phyloP scores from a whole-genome alignment of 164 flowering plant genomes.

The Vitis rupestris region DNA sequence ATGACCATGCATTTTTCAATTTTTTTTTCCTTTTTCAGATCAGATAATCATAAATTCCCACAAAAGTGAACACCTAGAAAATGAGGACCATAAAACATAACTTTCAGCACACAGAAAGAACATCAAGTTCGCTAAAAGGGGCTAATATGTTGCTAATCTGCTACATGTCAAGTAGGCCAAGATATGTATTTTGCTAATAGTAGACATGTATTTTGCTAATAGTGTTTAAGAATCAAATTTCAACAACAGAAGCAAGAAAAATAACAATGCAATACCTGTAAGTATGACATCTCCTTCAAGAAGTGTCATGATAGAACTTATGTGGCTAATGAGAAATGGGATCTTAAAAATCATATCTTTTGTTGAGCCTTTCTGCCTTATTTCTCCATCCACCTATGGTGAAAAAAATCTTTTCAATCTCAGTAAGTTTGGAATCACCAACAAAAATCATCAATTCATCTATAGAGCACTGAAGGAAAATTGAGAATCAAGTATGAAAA shows the following conservation, averaged over 20 bases:
- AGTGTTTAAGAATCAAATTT: neutral
- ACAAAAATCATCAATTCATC: neutral
- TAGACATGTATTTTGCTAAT: too few species aligned
- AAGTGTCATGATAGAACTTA: slow-evolving; percentile 93
- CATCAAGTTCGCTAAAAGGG: too few species aligned
- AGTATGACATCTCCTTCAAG: slow-evolving; percentile 96
- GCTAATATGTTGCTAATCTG: too few species aligned
- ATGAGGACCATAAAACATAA: too few species aligned
- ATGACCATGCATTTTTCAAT: too few species aligned
- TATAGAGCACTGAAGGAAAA: neutral
- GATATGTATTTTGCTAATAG: too few species aligned
- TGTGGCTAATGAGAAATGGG: slow-evolving; percentile 91
- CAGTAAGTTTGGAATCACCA: neutral
- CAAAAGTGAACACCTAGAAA: too few species aligned
- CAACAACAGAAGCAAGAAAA: neutral
- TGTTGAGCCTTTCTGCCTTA: slow-evolving; percentile 82
- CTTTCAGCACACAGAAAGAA: too few species aligned
- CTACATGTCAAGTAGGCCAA: too few species aligned
- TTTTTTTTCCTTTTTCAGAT: too few species aligned
- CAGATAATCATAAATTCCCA: too few species aligned
- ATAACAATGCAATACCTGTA: slow-evolving; percentile 56
- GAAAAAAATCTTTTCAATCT: neutral
- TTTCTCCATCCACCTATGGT: slow-evolving; percentile 82
- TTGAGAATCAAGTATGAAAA: neutral
- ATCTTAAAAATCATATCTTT: slow-evolving; percentile 92